These are phyloP conservation scores for Cronartium quercuum DNA, from an alignment of 1,284 basidiomycete genomes.

Conservation along the genomic window DNA sequence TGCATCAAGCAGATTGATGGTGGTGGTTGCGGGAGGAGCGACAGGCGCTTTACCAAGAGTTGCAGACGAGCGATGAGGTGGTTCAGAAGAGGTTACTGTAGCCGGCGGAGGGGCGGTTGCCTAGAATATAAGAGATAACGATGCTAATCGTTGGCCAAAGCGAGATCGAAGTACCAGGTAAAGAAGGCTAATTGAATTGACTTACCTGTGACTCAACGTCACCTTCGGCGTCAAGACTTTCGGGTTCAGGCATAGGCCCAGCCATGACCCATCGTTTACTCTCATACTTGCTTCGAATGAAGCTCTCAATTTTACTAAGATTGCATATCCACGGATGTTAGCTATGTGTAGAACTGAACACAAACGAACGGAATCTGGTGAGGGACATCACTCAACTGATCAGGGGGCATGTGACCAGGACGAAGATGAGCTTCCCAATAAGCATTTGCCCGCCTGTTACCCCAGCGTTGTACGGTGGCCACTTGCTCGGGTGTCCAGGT, in stretches of 20 bases:
- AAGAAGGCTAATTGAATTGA: neutral
- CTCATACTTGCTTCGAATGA: constrained; percentile 96
- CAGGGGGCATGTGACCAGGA: constrained; percentile 82
- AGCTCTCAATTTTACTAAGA: constrained; percentile 90
- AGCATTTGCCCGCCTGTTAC: constrained; percentile 79
- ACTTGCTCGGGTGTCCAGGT: constrained; percentile 98
- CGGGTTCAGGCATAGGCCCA: constrained; percentile 79
- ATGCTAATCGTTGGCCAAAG: too few species aligned
- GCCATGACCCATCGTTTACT: constrained; percentile 85
- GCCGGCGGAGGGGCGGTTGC: neutral
- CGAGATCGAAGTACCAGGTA: neutral
- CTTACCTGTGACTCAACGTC: constrained; percentile 13
- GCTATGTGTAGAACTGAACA: too few species aligned
- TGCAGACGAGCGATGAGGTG: constrained; percentile 1
- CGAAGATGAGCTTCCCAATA: constrained; percentile 98
- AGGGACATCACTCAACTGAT: constrained; percentile 65
- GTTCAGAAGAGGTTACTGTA: neutral
- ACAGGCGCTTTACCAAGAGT: constrained; percentile 2
- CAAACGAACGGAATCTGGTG: too few species aligned
- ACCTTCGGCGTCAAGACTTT: constrained; percentile 61
- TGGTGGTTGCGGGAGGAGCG: constrained; percentile 49
- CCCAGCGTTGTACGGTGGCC: constrained; percentile 90
- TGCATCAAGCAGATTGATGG: constrained; percentile 45
- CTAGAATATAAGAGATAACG: too few species aligned
- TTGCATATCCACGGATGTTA: too few species aligned